Conservation (phyloP, 1,284 basidiomycete species). For the Lentinula novae-zelandiae region DNA sequence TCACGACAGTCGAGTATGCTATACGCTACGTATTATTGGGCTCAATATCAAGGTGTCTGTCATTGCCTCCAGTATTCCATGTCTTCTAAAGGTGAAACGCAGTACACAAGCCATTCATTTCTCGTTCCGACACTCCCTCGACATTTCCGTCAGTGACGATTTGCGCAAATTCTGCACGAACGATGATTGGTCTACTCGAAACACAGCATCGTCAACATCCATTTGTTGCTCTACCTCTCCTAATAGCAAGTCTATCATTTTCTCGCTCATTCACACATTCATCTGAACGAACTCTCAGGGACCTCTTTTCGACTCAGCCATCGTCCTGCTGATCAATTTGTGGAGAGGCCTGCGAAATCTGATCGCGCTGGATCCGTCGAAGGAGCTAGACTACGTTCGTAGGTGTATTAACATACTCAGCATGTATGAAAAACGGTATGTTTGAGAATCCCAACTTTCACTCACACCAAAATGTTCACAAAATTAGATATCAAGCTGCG, state of each 20-base stretch:
- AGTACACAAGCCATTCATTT: slow-evolving; percentile 8
- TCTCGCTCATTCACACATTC: background rate
- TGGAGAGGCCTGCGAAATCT: slow-evolving; percentile 1
- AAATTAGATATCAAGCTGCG: background rate
- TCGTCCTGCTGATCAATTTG: slow-evolving; percentile 6
- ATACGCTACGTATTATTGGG: slow-evolving; percentile 15
- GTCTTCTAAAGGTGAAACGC: background rate
- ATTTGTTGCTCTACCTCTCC: background rate
- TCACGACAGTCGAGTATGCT: slow-evolving; percentile 12
- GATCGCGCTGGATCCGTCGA: background rate
- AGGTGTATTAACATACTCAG: slow-evolving; percentile 6
- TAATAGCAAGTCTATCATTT: slow-evolving; percentile 1
- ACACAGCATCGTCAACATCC: background rate
- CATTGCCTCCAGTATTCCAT: background rate
- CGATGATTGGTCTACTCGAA: slow-evolving; percentile 1
- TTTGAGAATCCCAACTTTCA: background rate
- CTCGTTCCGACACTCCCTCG: background rate
- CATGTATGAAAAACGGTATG: slow-evolving; percentile 11
- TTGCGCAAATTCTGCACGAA: slow-evolving; percentile 5
- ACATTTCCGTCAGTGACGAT: slow-evolving; percentile 8
- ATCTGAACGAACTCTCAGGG: background rate
- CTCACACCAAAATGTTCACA: background rate
- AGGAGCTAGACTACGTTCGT: slow-evolving; percentile 1
- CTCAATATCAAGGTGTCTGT: slow-evolving; percentile 42
- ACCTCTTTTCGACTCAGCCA: slow-evolving; percentile 11